phyloP scores from a whole-genome alignment of 352 stramenopile genomes.

The Elongisporangium anandrum region DNA sequence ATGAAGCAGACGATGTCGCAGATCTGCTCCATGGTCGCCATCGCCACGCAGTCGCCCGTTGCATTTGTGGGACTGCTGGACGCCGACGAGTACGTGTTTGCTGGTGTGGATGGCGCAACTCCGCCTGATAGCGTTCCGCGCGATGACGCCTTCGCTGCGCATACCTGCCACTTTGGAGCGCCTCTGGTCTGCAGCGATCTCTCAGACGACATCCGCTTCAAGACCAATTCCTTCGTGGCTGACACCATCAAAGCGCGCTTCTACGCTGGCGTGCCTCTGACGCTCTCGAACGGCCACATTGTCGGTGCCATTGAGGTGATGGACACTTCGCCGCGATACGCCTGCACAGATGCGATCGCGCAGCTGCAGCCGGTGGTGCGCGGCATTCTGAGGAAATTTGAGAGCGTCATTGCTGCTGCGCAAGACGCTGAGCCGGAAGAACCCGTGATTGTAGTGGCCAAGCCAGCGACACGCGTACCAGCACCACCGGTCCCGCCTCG shows the following conservation, averaged over 20 bases:
- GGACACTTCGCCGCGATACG: constrained; percentile 30
- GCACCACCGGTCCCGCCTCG: not conserved
- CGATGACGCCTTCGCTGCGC: constrained; percentile 44
- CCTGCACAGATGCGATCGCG: constrained; percentile 40
- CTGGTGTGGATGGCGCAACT: constrained; percentile 37
- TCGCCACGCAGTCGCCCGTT: constrained; percentile 64
- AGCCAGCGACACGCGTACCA: constrained; percentile 8
- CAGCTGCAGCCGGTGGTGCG: constrained; percentile 58
- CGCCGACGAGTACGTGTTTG: constrained; percentile 65
- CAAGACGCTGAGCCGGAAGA: not conserved
- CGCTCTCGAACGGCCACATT: constrained; percentile 44
- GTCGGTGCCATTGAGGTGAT: constrained; percentile 60
- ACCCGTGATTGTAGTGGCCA: not conserved
- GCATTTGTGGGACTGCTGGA: constrained; percentile 68
- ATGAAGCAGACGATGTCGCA: constrained; percentile 53
- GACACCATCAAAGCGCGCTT: constrained; percentile 40
- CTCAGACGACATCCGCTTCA: constrained; percentile 41
- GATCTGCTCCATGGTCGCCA: constrained; percentile 78
- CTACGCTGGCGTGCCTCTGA: constrained; percentile 66
- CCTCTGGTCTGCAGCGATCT: constrained; percentile 59
- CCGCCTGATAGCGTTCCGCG: constrained; percentile 40
- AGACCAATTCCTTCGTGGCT: constrained; percentile 36
- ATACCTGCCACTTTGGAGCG: constrained; percentile 45
- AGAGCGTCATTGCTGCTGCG: constrained; percentile 33
- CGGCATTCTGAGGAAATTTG: constrained; percentile 44